These are phyloP conservation scores for Mesembryanthemum crystallinum DNA, from an alignment of 148 eudicot species.

Conservation along the genomic window DNA sequence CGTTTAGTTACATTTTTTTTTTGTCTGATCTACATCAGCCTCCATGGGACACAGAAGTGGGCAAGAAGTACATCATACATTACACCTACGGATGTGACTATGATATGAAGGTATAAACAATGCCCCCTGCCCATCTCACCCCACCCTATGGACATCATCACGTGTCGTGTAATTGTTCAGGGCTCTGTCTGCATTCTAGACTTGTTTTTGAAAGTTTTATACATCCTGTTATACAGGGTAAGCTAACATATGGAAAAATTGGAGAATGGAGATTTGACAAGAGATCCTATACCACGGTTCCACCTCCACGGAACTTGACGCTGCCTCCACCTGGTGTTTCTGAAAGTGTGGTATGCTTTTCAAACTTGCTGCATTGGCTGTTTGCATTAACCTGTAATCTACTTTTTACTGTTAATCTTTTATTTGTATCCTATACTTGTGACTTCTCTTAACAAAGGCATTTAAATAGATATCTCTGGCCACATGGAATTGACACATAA, in stretches of 20 bases:
- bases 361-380: constrained; percentile 8
- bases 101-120: constrained; percentile 70
- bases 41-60: constrained; percentile 92
- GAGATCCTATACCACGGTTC: constrained; percentile 60
- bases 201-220: background rate
- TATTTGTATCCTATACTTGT: background rate
- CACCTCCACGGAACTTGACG: constrained; percentile 86
- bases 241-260: constrained; percentile 85
- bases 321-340: constrained; percentile 97
- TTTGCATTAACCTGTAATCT: background rate
- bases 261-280: constrained; percentile 99
- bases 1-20: constrained; percentile 1
- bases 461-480: background rate
- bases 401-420: background rate
- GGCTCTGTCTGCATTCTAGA: constrained; percentile 5
- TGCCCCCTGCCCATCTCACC: too few relatives aligned
- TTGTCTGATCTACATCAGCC: constrained; percentile 53
- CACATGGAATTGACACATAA: background rate
- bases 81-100: constrained; percentile 98
- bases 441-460: background rate
- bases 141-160: constrained; percentile 3
- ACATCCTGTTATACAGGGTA: constrained; percentile 50
- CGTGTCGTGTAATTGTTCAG: background rate
- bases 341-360: constrained; percentile 82
- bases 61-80: constrained; percentile 79